phyloP scores from a whole-genome alignment of 2,329 filamentous ascomycete species.

The Fusarium scirpi region DNA sequence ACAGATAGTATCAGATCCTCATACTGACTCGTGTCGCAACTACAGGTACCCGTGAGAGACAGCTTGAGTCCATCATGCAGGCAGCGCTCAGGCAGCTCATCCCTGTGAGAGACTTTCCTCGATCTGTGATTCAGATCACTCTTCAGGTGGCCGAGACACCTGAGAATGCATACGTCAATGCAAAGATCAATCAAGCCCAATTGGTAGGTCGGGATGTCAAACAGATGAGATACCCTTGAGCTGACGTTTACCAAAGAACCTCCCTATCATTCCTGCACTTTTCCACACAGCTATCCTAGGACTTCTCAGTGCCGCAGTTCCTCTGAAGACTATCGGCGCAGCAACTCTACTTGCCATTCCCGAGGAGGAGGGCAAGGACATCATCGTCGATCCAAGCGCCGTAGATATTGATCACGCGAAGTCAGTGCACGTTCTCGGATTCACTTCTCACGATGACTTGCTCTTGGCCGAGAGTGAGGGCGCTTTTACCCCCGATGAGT shows the following conservation, averaged over 20 bases:
- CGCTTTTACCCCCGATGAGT: conserved; percentile 78
- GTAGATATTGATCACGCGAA: conserved; percentile 70
- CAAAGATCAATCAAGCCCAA: conserved; percentile 69
- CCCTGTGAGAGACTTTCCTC: conserved; percentile 79
- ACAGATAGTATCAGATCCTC: conserved; percentile 18
- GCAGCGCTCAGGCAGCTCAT: conserved; percentile 79
- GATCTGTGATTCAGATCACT: conserved; percentile 82
- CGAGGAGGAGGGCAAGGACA: conserved; percentile 54
- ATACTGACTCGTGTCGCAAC: conserved; percentile 29
- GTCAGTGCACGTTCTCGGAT: conserved; percentile 86
- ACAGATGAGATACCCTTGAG: conserved; percentile 27
- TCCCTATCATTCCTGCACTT: conserved; percentile 83
- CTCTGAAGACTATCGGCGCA: conserved; percentile 78
- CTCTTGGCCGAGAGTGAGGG: conserved; percentile 87
- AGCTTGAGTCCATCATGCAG: conserved; percentile 82
- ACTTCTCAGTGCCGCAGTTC: conserved; percentile 84
- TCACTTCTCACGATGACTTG: conserved; percentile 78
- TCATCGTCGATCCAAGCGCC: conserved; percentile 71
- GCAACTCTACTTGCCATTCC: conserved; percentile 73
- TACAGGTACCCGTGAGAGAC: conserved; percentile 77
- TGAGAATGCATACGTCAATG: conserved; percentile 72
- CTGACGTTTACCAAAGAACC: conserved; percentile 64
- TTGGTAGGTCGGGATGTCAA: conserved; percentile 60
- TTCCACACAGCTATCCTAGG: conserved; percentile 83
- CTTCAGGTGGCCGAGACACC: conserved; percentile 81